Percentiles rank a stretch among this genome's conserved stretches.
Evolutionary conservation across 495 filamentous ascomycete genomes (phyloP).

Genomic region (Terfezia claveryi): DNA sequence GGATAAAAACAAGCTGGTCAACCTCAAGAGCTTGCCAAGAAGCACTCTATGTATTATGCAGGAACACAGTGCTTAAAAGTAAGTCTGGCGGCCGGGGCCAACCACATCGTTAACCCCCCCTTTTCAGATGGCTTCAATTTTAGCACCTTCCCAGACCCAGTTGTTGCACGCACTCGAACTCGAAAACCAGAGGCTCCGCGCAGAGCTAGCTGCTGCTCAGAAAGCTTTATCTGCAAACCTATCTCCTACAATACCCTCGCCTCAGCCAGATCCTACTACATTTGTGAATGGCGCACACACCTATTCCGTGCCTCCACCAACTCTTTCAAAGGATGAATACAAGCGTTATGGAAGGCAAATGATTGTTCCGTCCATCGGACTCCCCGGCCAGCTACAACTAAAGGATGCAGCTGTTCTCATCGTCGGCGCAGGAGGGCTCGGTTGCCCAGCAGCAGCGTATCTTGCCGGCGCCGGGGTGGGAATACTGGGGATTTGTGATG

Average conservation of each 20-base stretch:
- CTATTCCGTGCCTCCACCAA: constrained; percentile 21
- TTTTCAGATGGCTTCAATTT: no score
- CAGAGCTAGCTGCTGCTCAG: not conserved
- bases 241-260: no score
- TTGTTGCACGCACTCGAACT: not conserved
- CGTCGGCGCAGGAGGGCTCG: constrained; percentile 79
- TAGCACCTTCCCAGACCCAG: no score
- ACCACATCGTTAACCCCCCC: no score
- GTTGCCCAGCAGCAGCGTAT: constrained; percentile 79
- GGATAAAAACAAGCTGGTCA: no score
- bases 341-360: constrained; percentile 78
- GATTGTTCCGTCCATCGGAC: constrained; percentile 66
- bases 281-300: no score
- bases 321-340: constrained; percentile 45
- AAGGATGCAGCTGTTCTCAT: constrained; percentile 50
- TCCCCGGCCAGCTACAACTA: constrained; percentile 65
- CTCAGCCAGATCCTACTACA: no score
- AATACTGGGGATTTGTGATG: constrained; percentile 65
- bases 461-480: constrained; percentile 73
- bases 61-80: no score
- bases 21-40: no score
- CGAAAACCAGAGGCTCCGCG: not conserved
- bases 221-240: no score
- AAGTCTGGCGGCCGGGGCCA: no score
- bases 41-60: no score